Conservation (phyloP, 2,329 filamentous ascomycete genomes). For the Penicillium brasilianum region DNA sequence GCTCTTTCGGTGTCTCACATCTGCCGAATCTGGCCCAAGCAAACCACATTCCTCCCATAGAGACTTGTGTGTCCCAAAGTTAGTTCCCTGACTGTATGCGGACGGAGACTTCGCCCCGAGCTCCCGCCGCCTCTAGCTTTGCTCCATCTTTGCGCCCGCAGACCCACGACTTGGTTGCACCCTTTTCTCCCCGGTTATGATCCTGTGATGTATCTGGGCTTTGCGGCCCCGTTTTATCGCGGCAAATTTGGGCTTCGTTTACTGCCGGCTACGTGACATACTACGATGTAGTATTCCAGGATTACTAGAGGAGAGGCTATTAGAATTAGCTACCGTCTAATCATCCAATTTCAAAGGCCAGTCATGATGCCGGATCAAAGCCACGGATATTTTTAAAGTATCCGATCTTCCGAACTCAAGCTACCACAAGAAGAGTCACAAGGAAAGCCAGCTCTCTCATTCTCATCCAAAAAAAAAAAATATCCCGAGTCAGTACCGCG, state of each 20-base stretch:
- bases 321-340: background rate
- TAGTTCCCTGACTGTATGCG: background rate
- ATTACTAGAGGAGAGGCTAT: background rate
- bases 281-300: background rate
- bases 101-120: background rate
- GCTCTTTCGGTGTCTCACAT: constrained; percentile 19
- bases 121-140: background rate
- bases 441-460: background rate
- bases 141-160: background rate
- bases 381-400: background rate
- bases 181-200: constrained; percentile 4
- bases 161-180: constrained; percentile 13
- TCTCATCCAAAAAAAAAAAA: too few relatives aligned
- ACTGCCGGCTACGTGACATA: constrained; percentile 12
- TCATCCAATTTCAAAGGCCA: too few relatives aligned
- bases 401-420: background rate
- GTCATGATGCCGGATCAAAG: background rate
- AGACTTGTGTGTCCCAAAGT: background rate
- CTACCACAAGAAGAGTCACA: background rate
- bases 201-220: constrained; percentile 5
- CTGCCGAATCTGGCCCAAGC: constrained; percentile 16
- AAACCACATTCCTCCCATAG: background rate
- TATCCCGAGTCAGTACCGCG: background rate
- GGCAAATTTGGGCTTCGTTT: constrained; percentile 8
- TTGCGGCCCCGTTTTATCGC: background rate